Evolutionary conservation across 2,329 filamentous ascomycete species (phyloP).

Genomic region (Fusarium guadeloupense): DNA sequence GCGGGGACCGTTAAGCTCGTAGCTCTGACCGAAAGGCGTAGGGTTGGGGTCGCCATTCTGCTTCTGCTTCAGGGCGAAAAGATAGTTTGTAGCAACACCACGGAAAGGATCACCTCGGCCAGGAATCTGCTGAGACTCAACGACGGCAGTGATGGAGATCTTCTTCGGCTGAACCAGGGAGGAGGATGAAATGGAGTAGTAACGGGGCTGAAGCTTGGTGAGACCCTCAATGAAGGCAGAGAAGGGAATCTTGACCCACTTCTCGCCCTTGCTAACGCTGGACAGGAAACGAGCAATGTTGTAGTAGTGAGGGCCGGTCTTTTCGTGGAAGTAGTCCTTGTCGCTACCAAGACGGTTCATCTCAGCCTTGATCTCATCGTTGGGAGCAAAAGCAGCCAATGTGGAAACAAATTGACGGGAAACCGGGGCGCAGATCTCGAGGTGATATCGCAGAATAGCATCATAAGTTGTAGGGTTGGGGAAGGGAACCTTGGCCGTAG

Average conservation of each 20-base stretch:
- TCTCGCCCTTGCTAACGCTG: conserved; percentile 74
- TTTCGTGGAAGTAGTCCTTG: conserved; percentile 93
- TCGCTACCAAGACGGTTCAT: conserved; percentile 89
- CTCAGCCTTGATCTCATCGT: conserved; percentile 84
- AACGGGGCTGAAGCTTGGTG: conserved; percentile 94
- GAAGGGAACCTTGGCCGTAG: conserved; percentile 97
- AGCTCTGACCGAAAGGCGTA: conserved; percentile 84
- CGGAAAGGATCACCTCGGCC: conserved; percentile 84
- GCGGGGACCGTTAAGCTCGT: conserved; percentile 86
- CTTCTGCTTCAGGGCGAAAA: conserved; percentile 94
- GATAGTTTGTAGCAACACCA: conserved; percentile 96
- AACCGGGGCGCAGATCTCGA: conserved; percentile 94
- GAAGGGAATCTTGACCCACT: conserved; percentile 89
- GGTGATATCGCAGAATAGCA: conserved; percentile 90
- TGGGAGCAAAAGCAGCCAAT: conserved; percentile 88
- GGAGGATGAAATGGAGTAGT: conserved; percentile 99
- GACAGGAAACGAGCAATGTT: conserved; percentile 90
- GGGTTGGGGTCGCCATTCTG: conserved; percentile 88
- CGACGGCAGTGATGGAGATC: conserved; percentile 93
- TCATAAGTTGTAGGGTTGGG: conserved; percentile 97
- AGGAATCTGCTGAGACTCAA: conserved; percentile 83
- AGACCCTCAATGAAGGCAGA: conserved; percentile 93
- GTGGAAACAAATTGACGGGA: conserved; percentile 94
- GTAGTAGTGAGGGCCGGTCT: conserved; percentile 81
- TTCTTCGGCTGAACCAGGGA: conserved; percentile 93